Percentiles rank a stretch among this genome's conserved stretches.
Evolutionary conservation across 2,329 filamentous ascomycete genomes (phyloP).

Genomic region (Cordyceps tenuipes): DNA sequence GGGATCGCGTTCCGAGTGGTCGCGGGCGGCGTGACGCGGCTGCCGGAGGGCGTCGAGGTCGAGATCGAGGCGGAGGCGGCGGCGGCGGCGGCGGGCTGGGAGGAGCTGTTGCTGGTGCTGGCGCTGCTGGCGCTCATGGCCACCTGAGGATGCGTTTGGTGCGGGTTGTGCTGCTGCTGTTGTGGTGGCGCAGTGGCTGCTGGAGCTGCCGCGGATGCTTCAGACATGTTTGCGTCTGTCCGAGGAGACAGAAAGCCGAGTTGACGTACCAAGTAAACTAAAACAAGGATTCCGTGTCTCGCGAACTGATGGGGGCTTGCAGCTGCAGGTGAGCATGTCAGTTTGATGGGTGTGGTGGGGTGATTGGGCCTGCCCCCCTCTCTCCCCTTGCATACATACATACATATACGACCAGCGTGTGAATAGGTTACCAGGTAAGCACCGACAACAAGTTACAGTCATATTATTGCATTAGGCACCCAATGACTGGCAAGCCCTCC

Average conservation of each 20-base stretch:
- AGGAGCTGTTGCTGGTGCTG: conserved; percentile 4
- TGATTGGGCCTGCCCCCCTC: background rate
- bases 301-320: background rate
- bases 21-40: background rate
- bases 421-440: too few species aligned
- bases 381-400: background rate
- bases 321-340: conserved; percentile 8
- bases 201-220: background rate
- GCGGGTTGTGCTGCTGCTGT: background rate
- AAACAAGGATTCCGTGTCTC: background rate
- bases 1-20: background rate
- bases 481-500: background rate
- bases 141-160: background rate
- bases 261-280: background rate
- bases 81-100: background rate
- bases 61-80: background rate
- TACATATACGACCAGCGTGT: too few species aligned
- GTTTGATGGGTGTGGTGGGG: conserved; percentile 5
- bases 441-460: background rate
- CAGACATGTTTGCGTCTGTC: conserved; percentile 1
- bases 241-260: background rate
- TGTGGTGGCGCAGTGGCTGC: background rate
- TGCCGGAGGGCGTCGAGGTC: background rate
- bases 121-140: conserved; percentile 7
- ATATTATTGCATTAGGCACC: background rate